Evolutionary conservation across 768 basidiomycete genomes (phyloP).

Genomic region (Udeniomyces megalosporus): DNA sequence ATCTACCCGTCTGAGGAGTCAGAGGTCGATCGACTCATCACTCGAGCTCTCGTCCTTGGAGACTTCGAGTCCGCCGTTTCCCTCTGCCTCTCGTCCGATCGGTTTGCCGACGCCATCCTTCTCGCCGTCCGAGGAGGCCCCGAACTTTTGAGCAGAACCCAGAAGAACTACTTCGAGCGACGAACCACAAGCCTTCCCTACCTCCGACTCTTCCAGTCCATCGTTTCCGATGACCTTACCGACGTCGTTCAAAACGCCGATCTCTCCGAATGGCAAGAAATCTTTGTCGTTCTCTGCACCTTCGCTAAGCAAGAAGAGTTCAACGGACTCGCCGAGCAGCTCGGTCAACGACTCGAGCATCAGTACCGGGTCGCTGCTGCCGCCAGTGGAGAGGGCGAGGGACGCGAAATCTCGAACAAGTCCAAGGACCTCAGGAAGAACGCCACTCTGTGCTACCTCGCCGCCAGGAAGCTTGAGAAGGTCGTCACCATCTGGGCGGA

Average conservation of each 20-base stretch:
- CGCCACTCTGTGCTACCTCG: slow-evolving; percentile 83
- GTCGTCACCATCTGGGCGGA: slow-evolving; percentile 82
- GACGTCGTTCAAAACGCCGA: slow-evolving; percentile 97
- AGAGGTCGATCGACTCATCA: slow-evolving; percentile 72
- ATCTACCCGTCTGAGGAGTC: slow-evolving; percentile 79
- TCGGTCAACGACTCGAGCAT: slow-evolving; percentile 79
- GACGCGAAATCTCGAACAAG: slow-evolving; percentile 19
- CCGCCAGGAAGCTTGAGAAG: slow-evolving; percentile 72
- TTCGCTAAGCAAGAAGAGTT: slow-evolving; percentile 79
- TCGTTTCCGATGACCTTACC: slow-evolving; percentile 76
- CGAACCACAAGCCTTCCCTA: slow-evolving; percentile 62
- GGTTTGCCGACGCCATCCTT: slow-evolving; percentile 87
- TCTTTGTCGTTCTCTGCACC: slow-evolving; percentile 90
- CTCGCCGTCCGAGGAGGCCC: slow-evolving; percentile 81
- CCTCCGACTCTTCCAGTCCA: slow-evolving; percentile 82
- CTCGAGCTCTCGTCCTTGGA: slow-evolving; percentile 86
- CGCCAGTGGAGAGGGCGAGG: slow-evolving; percentile 31
- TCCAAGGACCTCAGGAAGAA: slow-evolving; percentile 51
- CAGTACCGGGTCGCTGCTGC: slow-evolving; percentile 44
- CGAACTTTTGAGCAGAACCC: slow-evolving; percentile 69
- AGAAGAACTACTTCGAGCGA: slow-evolving; percentile 82
- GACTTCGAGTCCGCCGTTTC: slow-evolving; percentile 86
- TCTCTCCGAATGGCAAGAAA: slow-evolving; percentile 83
- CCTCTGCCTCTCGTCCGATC: slow-evolving; percentile 69
- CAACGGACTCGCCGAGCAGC: slow-evolving; percentile 68